Conservation (phyloP, 108 stramenopile genomes). For the Nitzschia putrida region DNA sequence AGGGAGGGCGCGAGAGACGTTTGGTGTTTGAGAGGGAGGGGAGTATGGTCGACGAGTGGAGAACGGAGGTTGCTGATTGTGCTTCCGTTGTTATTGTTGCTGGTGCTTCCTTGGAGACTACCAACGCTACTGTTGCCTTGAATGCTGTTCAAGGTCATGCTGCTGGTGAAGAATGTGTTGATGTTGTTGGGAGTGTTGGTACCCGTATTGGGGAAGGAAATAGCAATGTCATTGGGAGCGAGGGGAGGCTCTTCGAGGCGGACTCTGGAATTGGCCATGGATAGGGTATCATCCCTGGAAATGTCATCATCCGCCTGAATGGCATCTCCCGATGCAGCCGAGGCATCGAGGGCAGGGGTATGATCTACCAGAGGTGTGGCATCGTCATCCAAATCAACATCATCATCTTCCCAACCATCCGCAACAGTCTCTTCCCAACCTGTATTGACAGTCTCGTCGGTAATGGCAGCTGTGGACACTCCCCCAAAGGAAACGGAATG, state of each 20-base stretch:
- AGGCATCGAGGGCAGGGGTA: slow-evolving; percentile 16
- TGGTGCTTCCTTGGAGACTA: too few relatives aligned
- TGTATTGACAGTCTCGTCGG: neutral
- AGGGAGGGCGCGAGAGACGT: slow-evolving; percentile 16
- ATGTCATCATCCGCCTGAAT: slow-evolving; percentile 32
- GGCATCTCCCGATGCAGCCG: neutral
- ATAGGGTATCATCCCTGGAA: slow-evolving; percentile 36
- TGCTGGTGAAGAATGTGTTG: neutral
- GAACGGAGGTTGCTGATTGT: neutral
- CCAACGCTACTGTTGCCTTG: too few relatives aligned
- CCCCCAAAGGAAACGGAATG: slow-evolving; percentile 10
- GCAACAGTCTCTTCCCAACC: neutral
- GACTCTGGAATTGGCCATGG: slow-evolving; percentile 25
- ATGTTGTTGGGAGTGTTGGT: slow-evolving; percentile 9
- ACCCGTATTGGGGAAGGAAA: slow-evolving; percentile 15
- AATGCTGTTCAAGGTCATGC: neutral
- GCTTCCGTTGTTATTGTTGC: too few relatives aligned
- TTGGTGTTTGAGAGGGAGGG: neutral
- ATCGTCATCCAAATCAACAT: slow-evolving; percentile 21
- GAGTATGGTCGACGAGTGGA: slow-evolving; percentile 35
- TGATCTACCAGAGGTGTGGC: slow-evolving; percentile 25
- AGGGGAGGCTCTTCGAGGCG: slow-evolving; percentile 1
- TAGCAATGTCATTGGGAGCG: neutral
- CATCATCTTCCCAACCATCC: slow-evolving; percentile 28
- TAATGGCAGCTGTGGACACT: neutral